phyloP scores from a whole-genome alignment of 495 filamentous ascomycete genomes.

The Corynascus novoguineensis region DNA sequence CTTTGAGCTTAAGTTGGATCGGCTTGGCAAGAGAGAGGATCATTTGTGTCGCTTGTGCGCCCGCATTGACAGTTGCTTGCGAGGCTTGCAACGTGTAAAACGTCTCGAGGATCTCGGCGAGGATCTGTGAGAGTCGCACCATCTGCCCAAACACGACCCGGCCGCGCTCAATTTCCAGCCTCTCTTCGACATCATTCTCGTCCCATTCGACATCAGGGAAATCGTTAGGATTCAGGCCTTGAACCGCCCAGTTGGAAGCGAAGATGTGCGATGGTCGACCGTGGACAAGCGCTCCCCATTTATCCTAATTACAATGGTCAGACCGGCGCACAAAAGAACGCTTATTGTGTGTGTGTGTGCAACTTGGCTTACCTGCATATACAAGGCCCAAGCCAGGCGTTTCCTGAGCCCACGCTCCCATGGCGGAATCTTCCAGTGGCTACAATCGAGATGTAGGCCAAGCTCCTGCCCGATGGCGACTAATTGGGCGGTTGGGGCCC shows the following conservation, averaged over 20 bases:
- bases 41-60: slow-evolving; percentile 52
- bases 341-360: no score
- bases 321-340: neutral
- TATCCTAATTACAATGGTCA: slow-evolving; percentile 55
- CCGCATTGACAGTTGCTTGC: slow-evolving; percentile 43
- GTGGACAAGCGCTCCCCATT: slow-evolving; percentile 84
- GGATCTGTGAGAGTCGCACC: slow-evolving; percentile 67
- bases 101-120: slow-evolving; percentile 70
- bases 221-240: slow-evolving; percentile 59
- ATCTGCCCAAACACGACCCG: slow-evolving; percentile 65
- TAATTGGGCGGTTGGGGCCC: slow-evolving; percentile 79
- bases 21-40: slow-evolving; percentile 73
- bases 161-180: slow-evolving; percentile 61
- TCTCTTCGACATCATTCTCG: slow-evolving; percentile 53
- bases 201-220: slow-evolving; percentile 61
- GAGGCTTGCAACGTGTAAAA: slow-evolving; percentile 71
- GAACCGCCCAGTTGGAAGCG: slow-evolving; percentile 76
- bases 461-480: slow-evolving; percentile 76
- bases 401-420: slow-evolving; percentile 84
- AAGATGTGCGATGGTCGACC: slow-evolving; percentile 82
- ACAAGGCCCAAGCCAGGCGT: slow-evolving; percentile 83
- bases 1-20: slow-evolving; percentile 74
- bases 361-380: slow-evolving; percentile 48
- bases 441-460: slow-evolving; percentile 81
- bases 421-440: slow-evolving; percentile 76